Evolutionary conservation across 129 eudicot genomes (phyloP).

Genomic region (Artemisia tridentata): DNA sequence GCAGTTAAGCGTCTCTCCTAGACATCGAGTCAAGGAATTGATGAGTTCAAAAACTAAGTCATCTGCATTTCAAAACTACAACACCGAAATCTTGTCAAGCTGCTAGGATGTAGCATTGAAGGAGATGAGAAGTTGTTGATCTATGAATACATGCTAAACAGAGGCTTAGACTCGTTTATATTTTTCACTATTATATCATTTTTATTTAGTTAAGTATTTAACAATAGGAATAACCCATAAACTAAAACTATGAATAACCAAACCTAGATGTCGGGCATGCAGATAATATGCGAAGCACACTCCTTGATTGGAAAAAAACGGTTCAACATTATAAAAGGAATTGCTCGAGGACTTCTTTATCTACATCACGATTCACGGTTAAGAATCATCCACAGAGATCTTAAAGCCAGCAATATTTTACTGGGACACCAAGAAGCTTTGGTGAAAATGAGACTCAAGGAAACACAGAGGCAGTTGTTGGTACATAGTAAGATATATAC

Average conservation of each 20-base stretch:
- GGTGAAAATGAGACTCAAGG: no score
- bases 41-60: no score
- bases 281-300: slow-evolving; percentile 9
- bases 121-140: not conserved
- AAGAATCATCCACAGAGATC: no score
- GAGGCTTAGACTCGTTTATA: slow-evolving; percentile 10
- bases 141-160: slow-evolving; percentile 2
- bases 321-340: slow-evolving; percentile 30
- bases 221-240: no score
- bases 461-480: no score
- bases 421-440: no score
- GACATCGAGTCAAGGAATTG: slow-evolving; percentile 52
- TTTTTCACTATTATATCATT: not conserved
- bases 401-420: no score
- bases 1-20: slow-evolving; percentile 63
- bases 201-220: not conserved
- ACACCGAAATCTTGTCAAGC: no score
- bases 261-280: not conserved
- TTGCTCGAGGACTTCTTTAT: slow-evolving; percentile 33
- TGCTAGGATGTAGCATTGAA: not conserved
- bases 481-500: no score
- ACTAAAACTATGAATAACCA: not conserved
- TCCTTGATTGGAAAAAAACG: slow-evolving; percentile 26
- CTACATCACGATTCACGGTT: slow-evolving; percentile 34
- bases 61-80: no score